Conservation (phyloP, 306 rosid genomes). For the Trifolium subterraneum region DNA sequence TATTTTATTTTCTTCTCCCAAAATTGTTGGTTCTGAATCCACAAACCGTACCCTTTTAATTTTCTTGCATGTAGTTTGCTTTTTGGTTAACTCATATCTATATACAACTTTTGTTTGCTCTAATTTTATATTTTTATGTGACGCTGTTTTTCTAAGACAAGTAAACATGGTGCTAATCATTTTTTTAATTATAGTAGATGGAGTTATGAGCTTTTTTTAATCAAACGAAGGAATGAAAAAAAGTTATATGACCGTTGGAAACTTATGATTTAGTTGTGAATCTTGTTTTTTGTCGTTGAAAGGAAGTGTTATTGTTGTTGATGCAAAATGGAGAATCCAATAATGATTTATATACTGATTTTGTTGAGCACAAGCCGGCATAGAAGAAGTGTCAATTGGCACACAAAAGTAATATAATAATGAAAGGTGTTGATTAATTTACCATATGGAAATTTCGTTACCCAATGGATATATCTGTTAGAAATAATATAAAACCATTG, state of each 20-base stretch:
- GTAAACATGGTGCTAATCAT: conserved; percentile 45
- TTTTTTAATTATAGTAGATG: conserved; percentile 5
- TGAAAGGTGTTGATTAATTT: not conserved
- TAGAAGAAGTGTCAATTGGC: conserved; percentile 24
- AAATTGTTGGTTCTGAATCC: conserved; percentile 48
- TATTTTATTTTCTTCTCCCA: conserved; percentile 46
- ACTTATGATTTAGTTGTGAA: too few species aligned
- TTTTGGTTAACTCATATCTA: conserved; percentile 57
- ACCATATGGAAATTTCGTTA: too few species aligned
- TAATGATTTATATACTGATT: conserved; percentile 2
- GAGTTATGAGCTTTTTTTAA: conserved; percentile 11
- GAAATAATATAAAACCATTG: too few species aligned
- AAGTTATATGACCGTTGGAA: too few species aligned
- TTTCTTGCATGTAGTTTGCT: conserved; percentile 23
- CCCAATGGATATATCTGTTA: too few species aligned
- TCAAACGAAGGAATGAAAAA: not conserved
- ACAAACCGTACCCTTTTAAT: conserved; percentile 44
- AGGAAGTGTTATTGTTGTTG: not conserved
- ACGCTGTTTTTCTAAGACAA: conserved; percentile 27
- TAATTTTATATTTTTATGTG: conserved; percentile 26
- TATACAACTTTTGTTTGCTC: conserved; percentile 33
- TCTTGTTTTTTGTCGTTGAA: too few species aligned
- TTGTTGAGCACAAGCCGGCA: not conserved
- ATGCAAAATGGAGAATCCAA: not conserved
- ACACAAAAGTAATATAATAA: conserved; percentile 7